phyloP scores from a whole-genome alignment of 2,329 filamentous ascomycete species.

The Huntiella decipiens region DNA sequence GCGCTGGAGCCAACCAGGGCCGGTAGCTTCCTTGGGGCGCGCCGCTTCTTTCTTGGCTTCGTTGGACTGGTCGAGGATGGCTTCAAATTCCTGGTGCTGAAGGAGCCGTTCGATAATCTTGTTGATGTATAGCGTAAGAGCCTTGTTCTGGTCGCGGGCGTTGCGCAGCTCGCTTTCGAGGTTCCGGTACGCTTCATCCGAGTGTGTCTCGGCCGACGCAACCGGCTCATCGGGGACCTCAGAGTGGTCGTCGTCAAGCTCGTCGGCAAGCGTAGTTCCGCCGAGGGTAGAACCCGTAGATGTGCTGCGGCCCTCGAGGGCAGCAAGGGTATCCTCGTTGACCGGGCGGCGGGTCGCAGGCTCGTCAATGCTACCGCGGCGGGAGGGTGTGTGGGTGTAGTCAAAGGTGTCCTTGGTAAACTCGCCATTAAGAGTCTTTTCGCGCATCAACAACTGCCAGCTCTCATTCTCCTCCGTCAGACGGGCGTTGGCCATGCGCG shows the following conservation, averaged over 20 bases:
- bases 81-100: constrained; percentile 86
- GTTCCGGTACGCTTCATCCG: constrained; percentile 44
- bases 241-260: constrained; percentile 53
- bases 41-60: constrained; percentile 48
- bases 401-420: constrained; percentile 70
- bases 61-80: constrained; percentile 68
- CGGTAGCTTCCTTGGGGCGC: constrained; percentile 27
- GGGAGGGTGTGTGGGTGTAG: constrained; percentile 23
- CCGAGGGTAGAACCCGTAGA: constrained; percentile 12
- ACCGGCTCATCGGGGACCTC: no score
- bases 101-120: constrained; percentile 93
- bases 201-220: constrained; percentile 13
- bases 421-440: constrained; percentile 89
- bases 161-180: constrained; percentile 63
- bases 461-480: constrained; percentile 98
- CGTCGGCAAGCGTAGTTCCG: constrained; percentile 58
- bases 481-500: constrained; percentile 85
- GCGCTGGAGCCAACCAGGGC: constrained; percentile 36
- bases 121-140: constrained; percentile 92
- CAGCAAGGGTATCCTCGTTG: constrained; percentile 45
- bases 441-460: constrained; percentile 83
- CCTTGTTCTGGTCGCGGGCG: constrained; percentile 88
- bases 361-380: constrained; percentile 8
- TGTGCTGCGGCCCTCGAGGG: constrained; percentile 36
- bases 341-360: constrained; percentile 18